These are phyloP conservation scores for Diaporthe sp. DNA, from an alignment of 2,329 filamentous ascomycete genomes.

Conservation along the genomic window DNA sequence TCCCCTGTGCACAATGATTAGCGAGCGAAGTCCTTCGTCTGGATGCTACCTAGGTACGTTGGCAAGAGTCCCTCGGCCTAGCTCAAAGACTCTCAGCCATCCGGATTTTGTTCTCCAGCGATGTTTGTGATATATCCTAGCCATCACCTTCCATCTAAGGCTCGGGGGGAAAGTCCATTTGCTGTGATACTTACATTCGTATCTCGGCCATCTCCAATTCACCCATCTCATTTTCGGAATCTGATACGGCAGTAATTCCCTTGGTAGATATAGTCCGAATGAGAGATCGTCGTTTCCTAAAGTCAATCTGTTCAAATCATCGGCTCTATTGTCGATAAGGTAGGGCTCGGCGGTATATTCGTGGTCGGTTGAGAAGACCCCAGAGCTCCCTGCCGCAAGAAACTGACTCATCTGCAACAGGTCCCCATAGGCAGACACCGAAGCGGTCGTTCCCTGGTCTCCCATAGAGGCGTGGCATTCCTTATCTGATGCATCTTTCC, in stretches of 20 bases:
- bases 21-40: no score
- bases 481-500: conserved; percentile 5
- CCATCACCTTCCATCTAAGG: no score
- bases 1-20: background rate
- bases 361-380: conserved; percentile 14
- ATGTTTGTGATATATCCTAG: no score
- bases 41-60: no score
- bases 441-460: conserved; percentile 2
- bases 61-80: no score
- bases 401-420: conserved; percentile 23
- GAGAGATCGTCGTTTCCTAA: background rate
- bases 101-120: no score
- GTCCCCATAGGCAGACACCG: background rate
- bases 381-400: conserved; percentile 1
- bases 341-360: background rate
- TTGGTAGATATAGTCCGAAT: background rate
- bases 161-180: no score
- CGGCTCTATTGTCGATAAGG: background rate
- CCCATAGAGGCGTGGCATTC: conserved; percentile 22
- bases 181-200: conserved; percentile 1
- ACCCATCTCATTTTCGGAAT: conserved; percentile 10
- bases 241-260: background rate
- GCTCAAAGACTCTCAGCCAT: no score
- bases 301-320: background rate
- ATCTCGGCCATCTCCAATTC: conserved; percentile 36